Conservation (phyloP, 1,284 basidiomycete species). For the Irpex sp. region DNA sequence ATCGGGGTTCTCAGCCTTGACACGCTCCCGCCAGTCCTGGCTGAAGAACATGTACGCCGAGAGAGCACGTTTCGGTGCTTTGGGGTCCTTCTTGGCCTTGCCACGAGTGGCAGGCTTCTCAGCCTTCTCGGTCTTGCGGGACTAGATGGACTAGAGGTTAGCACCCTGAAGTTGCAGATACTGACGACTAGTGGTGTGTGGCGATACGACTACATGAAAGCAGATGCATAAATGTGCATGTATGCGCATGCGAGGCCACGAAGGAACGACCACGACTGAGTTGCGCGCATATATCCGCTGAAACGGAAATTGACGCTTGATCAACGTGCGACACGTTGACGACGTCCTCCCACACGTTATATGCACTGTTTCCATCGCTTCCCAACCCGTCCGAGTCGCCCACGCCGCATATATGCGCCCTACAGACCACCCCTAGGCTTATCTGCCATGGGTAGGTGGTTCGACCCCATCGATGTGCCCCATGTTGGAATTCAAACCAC, state of each 20-base stretch:
- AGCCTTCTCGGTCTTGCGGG: conserved; percentile 71
- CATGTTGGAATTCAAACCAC: background rate
- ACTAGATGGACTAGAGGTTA: conserved; percentile 29
- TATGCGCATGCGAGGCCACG: background rate
- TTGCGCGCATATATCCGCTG: background rate
- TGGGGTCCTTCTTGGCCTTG: conserved; percentile 73
- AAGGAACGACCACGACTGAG: background rate
- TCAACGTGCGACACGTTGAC: background rate
- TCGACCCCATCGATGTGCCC: background rate
- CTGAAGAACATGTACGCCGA: conserved; percentile 99
- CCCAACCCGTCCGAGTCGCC: background rate
- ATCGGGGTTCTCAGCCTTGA: conserved; percentile 94
- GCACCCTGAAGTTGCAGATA: background rate
- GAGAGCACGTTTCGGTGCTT: conserved; percentile 86
- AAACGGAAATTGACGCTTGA: background rate
- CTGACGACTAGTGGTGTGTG: background rate
- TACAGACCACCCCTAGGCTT: background rate
- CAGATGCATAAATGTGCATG: background rate
- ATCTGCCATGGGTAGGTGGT: background rate
- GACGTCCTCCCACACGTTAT: background rate
- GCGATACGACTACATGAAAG: background rate
- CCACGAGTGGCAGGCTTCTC: conserved; percentile 45
- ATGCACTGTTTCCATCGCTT: background rate
- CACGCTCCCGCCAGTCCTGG: conserved; percentile 91
- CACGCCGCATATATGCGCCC: background rate